Evolutionary conservation across 2,329 filamentous ascomycete species (phyloP), one percentile per base, ranked within the genome.

Genomic region (Orbilia ellipsospora): DNA sequence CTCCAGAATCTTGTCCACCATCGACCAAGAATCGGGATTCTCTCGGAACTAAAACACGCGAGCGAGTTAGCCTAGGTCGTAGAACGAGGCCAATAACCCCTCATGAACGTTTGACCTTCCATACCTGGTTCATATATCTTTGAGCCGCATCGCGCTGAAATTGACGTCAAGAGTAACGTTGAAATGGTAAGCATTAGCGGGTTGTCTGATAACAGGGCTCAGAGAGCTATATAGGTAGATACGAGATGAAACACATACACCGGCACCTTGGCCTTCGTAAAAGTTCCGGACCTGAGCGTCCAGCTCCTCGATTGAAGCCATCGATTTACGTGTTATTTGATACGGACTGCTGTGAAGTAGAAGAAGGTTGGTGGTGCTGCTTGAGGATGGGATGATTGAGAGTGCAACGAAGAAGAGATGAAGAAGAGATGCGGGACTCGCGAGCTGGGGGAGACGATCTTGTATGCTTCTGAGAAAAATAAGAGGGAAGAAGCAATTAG

Each of bases 281-380:
- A 99, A 98, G 86, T 92, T 90, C 83, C 92, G 94, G 87, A 98
- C 94, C 79, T 93, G 95, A 84, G 87, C 90, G 88, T 99, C 95
- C 86, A 99, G 90, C 89, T 99, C 95, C 84, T 91, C 89, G 82
- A 88, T 85, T 83, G 88, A 86, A 62, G 78, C 78, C 79, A 80
- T 80, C 44, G 54, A 55, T 65, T 20, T 50, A 40, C 61, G 65
- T 55, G 28, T 66, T 12, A 42, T 45, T 20, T 16, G 20, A 50
- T 16, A 44, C 48, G 26, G 57, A 36, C 8, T 5, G 40, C 59
- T 62, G 59, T 8, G 28, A n/a, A 42, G 50, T 54, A 12, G 48
- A 20, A 61, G 56, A 18, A 40, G 42, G 20, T 12, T 50, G 59
- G 31, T 10, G 63, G 16, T n/a, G 54, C 10, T 12, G 57, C 36